phyloP scores from a whole-genome alignment of 148 eudicot genomes.

The Fallopia convolvulus region DNA sequence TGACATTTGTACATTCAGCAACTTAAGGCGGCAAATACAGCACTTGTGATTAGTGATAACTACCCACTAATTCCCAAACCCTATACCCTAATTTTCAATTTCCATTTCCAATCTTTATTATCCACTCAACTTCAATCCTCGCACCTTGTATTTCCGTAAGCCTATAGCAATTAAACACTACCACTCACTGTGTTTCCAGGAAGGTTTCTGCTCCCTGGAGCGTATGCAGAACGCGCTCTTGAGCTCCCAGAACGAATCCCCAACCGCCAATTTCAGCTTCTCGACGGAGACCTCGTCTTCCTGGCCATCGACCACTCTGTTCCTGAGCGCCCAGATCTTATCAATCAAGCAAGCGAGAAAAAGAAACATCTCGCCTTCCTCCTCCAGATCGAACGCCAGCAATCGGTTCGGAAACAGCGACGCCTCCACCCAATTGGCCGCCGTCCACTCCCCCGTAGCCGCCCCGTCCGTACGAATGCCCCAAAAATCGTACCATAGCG shows the following conservation, averaged over 20 bases:
- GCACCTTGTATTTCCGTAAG: too few species aligned
- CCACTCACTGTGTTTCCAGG: too few species aligned
- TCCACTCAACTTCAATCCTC: too few species aligned
- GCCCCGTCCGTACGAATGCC: not conserved
- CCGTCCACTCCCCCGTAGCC: not conserved
- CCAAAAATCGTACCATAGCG: slow-evolving; percentile 8
- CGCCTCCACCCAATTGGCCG: slow-evolving; percentile 10
- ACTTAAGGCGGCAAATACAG: not conserved
- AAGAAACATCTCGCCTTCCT: slow-evolving; percentile 4
- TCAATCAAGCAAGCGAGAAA: slow-evolving; percentile 3
- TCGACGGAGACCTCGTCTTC: not conserved
- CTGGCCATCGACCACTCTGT: slow-evolving; percentile 1
- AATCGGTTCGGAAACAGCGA: not conserved
- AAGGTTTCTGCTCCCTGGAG: not conserved
- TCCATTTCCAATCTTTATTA: too few species aligned
- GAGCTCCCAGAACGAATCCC: slow-evolving; percentile 4
- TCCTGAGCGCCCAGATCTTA: not conserved
- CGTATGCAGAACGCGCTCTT: not conserved
- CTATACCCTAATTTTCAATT: too few species aligned
- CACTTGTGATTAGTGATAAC: too few species aligned
- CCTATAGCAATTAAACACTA: too few species aligned
- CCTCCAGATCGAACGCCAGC: not conserved
- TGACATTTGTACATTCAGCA: not conserved
- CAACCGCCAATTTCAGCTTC: slow-evolving; percentile 6
- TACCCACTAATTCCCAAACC: too few species aligned